Evolutionary conservation across 176 grass and related monocot species (phyloP), one percentile per base, ranked within the genome.

Genomic region (Ampelocalamus luodianensis): DNA sequence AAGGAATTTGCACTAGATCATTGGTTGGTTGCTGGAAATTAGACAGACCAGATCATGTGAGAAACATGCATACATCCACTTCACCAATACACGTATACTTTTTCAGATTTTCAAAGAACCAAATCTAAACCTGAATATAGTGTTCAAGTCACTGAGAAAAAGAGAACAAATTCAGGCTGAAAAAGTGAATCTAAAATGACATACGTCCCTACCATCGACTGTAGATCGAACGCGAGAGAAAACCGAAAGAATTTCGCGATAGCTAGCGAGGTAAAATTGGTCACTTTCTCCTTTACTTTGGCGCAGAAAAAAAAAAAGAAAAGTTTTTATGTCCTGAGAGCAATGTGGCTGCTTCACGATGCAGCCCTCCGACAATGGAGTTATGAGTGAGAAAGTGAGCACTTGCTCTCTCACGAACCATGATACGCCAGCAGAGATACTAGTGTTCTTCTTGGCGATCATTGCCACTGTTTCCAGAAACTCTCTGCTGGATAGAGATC

Each of bases 1-100:
- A 42, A 42, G 6, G 5, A 42, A 8, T 8, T 42, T 42, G 39
- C 39, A 8, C 39, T 42, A 42, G 6, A 42, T 50, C 44, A 87
- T 80, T 62, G 22, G 36, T 79, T 66, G 14, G 16, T 66, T 55
- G 49, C 46, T 43, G 74, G 77, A 81, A 58, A 74, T 17, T 44
- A 34, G 22, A 45, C 48, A 81, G 12, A 32, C 6, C 22, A 55
- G 26, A 22, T 66, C 37, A 58, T 34, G 48, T 58, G 78, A 44
- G 59, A 3, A 16, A 20, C 10, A 43, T 58, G 32, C 37, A 75
- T 6, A 65, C 78, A 53, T 81, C 46, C 45, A 56, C 37, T 44
- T 81, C 70, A 8, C 37, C 73, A 11, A 13, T 26, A 23, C 69
- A 75, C 48, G 56, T 44, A 38, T 4, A 54, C 29, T 56, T 74